Base-by-base conservation (phyloP, 2,329 filamentous ascomycete species). In the Xylariaceae sp. region DNA sequence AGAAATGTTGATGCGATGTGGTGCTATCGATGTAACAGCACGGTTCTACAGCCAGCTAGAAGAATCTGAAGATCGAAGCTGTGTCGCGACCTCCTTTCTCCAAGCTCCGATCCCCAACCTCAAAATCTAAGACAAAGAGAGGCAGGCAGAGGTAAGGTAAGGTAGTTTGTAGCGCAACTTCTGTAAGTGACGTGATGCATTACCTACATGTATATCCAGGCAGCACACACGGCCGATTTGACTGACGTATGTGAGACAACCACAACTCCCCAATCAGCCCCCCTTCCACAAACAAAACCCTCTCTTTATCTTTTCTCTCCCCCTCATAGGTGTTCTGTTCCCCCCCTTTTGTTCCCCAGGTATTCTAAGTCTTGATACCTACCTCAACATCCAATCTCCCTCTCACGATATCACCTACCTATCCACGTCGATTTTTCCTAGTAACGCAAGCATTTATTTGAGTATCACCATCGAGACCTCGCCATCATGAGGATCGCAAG, bases 401-500 rank as follows among this genome's bases (percentile, higher is more conserved):
- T 18, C 6, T 1, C n/a, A 37, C 37, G 0, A 49, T 37, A 42
- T 11, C 5, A 34, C 15, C 51, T 35, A 17, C 53, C 3, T 11
- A 45, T 42, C 11, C 42, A 45, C 11, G n/a, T 45, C 4, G 23
- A 30, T 5, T 30, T 23, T 45, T 10, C 37, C 37, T 42, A 45
- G 42, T n/a, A 6, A 13, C 9, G 42, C n/a, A 45, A n/a, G 5
- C 6, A 34, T 18, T 11, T 3, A 42, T 42, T 53, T 30, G 17
- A 35, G 35, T 9, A n/a, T 7, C 47, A 11, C 34, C 39, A 30
- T 10, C 10, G 8, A 13, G 23, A 51, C 34, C 47, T 58, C 17
- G 47, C 49, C 58, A 85, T 64, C 64, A 96, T 97, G 92, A 94
- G 85, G 81, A 83, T 94, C 71, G 80, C 82, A 63, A 82, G 86